Evolutionary conservation across 805 yeast species (phyloP), one percentile per base, ranked within the genome.

Genomic region (Dipodascopsis uninucleata): DNA sequence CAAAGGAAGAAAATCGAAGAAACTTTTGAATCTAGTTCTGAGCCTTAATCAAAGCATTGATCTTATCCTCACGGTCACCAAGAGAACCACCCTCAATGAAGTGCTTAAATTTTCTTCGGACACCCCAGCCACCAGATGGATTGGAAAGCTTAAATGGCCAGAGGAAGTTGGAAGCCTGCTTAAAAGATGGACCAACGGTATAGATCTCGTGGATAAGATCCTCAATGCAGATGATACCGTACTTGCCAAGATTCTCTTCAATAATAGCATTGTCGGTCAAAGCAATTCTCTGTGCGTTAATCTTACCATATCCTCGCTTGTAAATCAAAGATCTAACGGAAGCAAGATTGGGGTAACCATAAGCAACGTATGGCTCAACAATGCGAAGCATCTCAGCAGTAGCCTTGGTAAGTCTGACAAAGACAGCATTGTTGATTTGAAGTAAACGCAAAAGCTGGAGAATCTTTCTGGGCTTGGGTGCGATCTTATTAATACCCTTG

Each of bases 221-320:
- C 72, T 81, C 88, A 59, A 82, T 67, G 57, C 83, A 81, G 66
- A 75, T 75, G 68, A 81, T 78, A 70, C 85, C 85, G 78, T 71
- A 82, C 72, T 80, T 75, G 68, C 86, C 86, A 61, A 81, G 77
- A 61, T 71, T 58, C 61, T 76, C 81, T 74, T 81, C 88, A 63
- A 81, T 75, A 72, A 81, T 74, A 58, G 80, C 64, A 73, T 81
- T 81, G 67, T 82, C 87, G 58, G 81, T 65, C 60, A 81, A 75
- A 61, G 85, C 74, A 59, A 81, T 70, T 74, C 88, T 79, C 72
- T 82, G 87, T 73, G 77, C 78, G 80, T 79, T 79, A 61, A 81
- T 71, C 80, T 81, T 81, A 70, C 87, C 88, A 81, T 70, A 78
- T 67, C 88, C 88, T 74, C 88, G 80, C 84, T 81, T 81, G 86